Base-by-base conservation (phyloP, 495 filamentous ascomycete species). In the Neurospora terricola region DNA sequence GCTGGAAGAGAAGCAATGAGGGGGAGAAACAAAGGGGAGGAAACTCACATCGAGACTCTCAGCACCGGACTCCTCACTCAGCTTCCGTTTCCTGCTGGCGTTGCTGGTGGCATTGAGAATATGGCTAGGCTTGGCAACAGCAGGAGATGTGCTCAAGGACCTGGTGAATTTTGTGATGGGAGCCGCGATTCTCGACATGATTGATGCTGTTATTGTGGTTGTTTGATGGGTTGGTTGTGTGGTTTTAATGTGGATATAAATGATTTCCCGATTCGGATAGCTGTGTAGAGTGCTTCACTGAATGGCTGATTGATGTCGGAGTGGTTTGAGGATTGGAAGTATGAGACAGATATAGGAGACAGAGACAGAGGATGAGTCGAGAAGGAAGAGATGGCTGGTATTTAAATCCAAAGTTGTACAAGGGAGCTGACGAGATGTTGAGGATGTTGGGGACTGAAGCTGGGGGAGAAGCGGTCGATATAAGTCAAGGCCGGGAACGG, bases 121-220 rank as follows among this genome's bases (percentile, higher is more conserved):
- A 12, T 79, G 74, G 69, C 77, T 80, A 38, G 82, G 82, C 16
- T 80, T 77, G 69, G 80, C 71, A 59, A 76, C 73, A 10, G 79
- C 69, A 48, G 85, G 54, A 30, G 80, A 77, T n/a, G 82, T 81
- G 81, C 78, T 84, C 74, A 86, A 78, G 30, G 80, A 80, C 73
- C 85, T 83, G 76, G 80, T 78, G 72, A 86, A 76, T 80, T 86
- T 84, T 62, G 81, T 74, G 75, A 82, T 77, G 72, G 84, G 82
- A 42, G 77, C 76, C 70, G 82, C 80, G 43, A 86, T 76, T 69
- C 84, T 80, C 18, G 81, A 81, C 72, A 81, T 81, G 80, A 82
- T 81, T 42, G 69, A 72, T 73, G 68, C 42, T 30, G 69, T 38
- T 75, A 12, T 74, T 37, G 34, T 34, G 34, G 27, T 71, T 71